A percentile compares a stretch with the other conserved stretches of the same genome.
Evolutionary conservation across 2,329 filamentous ascomycete species (phyloP).

Genomic region (Alternaria arbusti): DNA sequence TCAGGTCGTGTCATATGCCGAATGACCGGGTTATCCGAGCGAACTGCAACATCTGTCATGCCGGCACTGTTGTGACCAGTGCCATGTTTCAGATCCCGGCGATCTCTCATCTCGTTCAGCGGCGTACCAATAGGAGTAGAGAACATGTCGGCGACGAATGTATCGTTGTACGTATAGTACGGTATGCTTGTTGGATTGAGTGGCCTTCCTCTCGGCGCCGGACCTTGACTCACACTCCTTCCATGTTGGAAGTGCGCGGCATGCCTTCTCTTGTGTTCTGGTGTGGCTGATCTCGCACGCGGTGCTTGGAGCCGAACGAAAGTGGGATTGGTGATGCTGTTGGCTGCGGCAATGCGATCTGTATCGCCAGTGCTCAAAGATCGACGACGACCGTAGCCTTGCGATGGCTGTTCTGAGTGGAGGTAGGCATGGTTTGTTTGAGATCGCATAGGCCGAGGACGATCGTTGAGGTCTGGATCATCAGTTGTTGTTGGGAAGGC

Average conservation of each 20-base stretch:
- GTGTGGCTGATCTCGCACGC: slow-evolving; percentile 7
- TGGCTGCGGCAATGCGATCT: slow-evolving; percentile 14
- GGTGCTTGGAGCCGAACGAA: slow-evolving; percentile 32
- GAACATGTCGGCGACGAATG: slow-evolving; percentile 9
- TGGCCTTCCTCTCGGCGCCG: background rate
- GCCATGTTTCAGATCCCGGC: background rate
- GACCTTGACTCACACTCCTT: slow-evolving; percentile 15
- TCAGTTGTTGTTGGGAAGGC: background rate
- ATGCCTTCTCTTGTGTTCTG: slow-evolving; percentile 9
- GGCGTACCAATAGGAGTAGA: slow-evolving; percentile 22
- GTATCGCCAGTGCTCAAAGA: slow-evolving; percentile 37
- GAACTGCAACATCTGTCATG: background rate
- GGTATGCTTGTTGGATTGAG: slow-evolving; percentile 9
- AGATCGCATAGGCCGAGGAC: slow-evolving; percentile 9
- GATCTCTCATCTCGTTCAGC: slow-evolving; percentile 5
- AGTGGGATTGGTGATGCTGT: slow-evolving; percentile 21
- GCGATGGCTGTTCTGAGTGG: slow-evolving; percentile 5
- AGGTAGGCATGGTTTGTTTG: slow-evolving; percentile 9
- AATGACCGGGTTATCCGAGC: background rate
- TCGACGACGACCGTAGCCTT: slow-evolving; percentile 28
- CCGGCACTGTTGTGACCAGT: background rate
- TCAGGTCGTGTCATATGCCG: slow-evolving; percentile 29
- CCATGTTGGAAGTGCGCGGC: slow-evolving; percentile 1
- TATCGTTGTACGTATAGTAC: slow-evolving; percentile 5
- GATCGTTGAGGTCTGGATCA: background rate